A percentile compares a stretch with the other conserved stretches of the same genome.
Evolutionary conservation across 2,329 filamentous ascomycete genomes (phyloP).

Genomic region (Beauveria sp.): DNA sequence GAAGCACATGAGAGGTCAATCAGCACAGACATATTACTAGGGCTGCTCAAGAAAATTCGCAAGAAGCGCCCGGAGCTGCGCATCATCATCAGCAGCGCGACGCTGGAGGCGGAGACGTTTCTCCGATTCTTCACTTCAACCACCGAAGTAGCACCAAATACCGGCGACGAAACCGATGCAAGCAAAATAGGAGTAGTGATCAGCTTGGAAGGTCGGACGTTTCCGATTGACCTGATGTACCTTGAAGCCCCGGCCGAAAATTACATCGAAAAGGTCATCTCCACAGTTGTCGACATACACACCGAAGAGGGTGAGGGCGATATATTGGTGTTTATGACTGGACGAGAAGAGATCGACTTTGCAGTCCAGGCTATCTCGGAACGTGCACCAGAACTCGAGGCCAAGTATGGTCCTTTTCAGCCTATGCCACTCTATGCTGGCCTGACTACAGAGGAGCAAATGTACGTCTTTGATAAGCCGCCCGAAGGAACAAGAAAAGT

Average conservation of each 20-base stretch:
- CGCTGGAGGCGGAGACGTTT: slow-evolving; percentile 82
- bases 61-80: slow-evolving; percentile 73
- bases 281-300: slow-evolving; percentile 84
- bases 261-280: slow-evolving; percentile 76
- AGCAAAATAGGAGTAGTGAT: slow-evolving; percentile 49
- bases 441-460: slow-evolving; percentile 82
- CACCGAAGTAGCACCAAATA: slow-evolving; percentile 26
- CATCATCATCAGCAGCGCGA: slow-evolving; percentile 89
- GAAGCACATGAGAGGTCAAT: slow-evolving; percentile 93
- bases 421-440: slow-evolving; percentile 79
- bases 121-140: slow-evolving; percentile 61
- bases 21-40: slow-evolving; percentile 84
- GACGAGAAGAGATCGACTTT: slow-evolving; percentile 84
- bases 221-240: slow-evolving; percentile 82
- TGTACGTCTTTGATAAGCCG: slow-evolving; percentile 85
- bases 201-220: slow-evolving; percentile 78
- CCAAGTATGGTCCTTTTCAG: slow-evolving; percentile 21
- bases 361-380: slow-evolving; percentile 75
- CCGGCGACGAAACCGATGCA: slow-evolving; percentile 22
- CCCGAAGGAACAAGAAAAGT: slow-evolving; percentile 81
- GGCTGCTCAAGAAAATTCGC: slow-evolving; percentile 87
- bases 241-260: slow-evolving; percentile 71
- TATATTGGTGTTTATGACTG: slow-evolving; percentile 85
- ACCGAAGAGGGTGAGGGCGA: slow-evolving; percentile 73
- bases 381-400: slow-evolving; percentile 52